phyloP scores from a whole-genome alignment of 2,329 filamentous ascomycete genomes.

The Pseudopyricularia cyperi region DNA sequence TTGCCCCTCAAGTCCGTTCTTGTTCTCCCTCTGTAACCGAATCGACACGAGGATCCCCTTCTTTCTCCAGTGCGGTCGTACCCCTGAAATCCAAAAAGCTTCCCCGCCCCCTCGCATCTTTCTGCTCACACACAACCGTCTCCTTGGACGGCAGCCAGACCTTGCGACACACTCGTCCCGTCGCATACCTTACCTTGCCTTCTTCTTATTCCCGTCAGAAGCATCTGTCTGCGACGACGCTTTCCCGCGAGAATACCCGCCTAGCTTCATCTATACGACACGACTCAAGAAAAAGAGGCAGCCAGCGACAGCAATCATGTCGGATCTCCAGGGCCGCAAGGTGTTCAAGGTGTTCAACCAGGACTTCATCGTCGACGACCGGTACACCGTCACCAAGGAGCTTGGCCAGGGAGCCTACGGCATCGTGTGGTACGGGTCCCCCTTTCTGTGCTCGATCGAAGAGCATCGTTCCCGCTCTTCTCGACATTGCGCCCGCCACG shows the following conservation, averaged over 20 bases:
- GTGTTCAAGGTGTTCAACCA: conserved; percentile 99
- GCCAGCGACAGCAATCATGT: conserved; percentile 11
- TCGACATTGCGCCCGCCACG: not conserved
- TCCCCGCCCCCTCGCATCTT: not conserved
- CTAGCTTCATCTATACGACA: too few relatives aligned
- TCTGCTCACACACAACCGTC: not conserved
- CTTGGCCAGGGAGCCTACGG: conserved; percentile 96
- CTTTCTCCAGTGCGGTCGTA: not conserved
- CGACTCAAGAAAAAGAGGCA: not conserved
- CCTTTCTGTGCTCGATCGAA: not conserved
- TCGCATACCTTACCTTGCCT: not conserved
- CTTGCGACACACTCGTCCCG: not conserved
- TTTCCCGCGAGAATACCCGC: not conserved
- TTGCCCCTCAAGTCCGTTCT: not conserved
- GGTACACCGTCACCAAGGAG: conserved; percentile 98
- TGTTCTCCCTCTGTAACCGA: not conserved
- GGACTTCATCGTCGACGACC: conserved; percentile 95
- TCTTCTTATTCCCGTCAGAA: not conserved
- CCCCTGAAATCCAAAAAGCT: not conserved
- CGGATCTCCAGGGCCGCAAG: conserved; percentile 48
- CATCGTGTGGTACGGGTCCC: conserved; percentile 75
- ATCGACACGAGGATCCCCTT: not conserved
- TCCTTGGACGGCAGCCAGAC: not conserved
- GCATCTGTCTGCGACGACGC: not conserved
- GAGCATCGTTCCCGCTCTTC: not conserved